Evolutionary conservation across 768 basidiomycete species (phyloP), one percentile per base, ranked within the genome.

Genomic region (Naematelia encephala): DNA sequence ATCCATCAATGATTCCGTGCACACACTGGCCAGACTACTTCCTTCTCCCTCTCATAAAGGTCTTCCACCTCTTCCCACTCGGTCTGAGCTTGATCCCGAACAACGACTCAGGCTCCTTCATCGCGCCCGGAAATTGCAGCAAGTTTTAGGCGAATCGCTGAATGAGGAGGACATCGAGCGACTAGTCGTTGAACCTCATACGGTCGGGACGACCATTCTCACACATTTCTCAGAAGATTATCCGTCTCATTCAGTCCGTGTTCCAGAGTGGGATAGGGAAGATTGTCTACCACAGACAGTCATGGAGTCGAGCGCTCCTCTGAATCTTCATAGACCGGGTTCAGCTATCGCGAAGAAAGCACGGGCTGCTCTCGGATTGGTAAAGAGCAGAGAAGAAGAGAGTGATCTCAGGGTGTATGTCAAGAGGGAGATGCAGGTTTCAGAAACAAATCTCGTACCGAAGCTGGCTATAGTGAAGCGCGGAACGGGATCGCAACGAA

Each of bases 101-200:
- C 63, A 70, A 28, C 44, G 69, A 3, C 46, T 59, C 0, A 49
- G 65, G 1, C 62, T 71, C 19, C 47, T 64, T 23, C 49, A 63
- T 22, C 34, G 69, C 11, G 61, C 69, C 1, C 49, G 60, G 13
- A 71, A 71, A 50, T 44, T 71, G 16, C 67, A 71, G 51, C 62
- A 66, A 25, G 50, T 68, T 51, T 55, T 71, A 3, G 69, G 69
- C 25, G 64, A 68, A 39, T 57, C 67, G 0, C 49, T 71, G 27
- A 48, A 50, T 10, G 69, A 68, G 45, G 22, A 22, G 2, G 50
- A 58, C 23, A 51, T 70, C 1, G 62, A 57, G 29, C 55, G 54
- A 27, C 53, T 64, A 11, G 63, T 70, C 16, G 54, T 66, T 14
- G 56, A 67, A 16, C 68, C 68, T 0, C 56, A 52, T 22, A 60